These are phyloP conservation scores for Bremia lactucae DNA, from an alignment of 352 stramenopile species.

Conservation along the genomic window DNA sequence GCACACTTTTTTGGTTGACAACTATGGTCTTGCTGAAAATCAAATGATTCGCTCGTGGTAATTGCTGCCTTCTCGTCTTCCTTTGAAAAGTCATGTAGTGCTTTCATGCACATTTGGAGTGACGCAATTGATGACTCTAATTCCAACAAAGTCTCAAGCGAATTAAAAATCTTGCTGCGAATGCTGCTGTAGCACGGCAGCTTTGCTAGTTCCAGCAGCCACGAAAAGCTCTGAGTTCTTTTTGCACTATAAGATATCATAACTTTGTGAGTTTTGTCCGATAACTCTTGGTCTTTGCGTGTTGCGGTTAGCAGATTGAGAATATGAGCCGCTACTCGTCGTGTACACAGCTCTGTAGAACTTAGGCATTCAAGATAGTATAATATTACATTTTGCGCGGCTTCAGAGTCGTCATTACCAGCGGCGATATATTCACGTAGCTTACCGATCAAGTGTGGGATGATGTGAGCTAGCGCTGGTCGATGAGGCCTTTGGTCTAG, in stretches of 20 bases:
- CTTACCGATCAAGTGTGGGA: conserved; percentile 44
- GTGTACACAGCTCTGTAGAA: conserved; percentile 33
- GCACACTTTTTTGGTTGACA: conserved; percentile 20
- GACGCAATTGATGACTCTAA: conserved; percentile 60
- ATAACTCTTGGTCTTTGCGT: conserved; percentile 20
- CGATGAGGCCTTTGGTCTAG: conserved; percentile 15
- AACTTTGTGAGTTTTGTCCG: conserved; percentile 12
- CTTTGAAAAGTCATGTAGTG: conserved; percentile 56
- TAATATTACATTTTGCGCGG: conserved; percentile 40
- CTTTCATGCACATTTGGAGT: conserved; percentile 53
- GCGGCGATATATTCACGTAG: conserved; percentile 43
- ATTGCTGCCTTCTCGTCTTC: conserved; percentile 8
- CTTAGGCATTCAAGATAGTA: conserved; percentile 70
- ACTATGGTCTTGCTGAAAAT: conserved; percentile 10
- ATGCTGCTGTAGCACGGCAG: conserved; percentile 54
- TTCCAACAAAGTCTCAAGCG: conserved; percentile 61
- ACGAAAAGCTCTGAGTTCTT: conserved; percentile 49
- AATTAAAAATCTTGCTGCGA: conserved; percentile 45
- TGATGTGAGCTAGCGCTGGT: conserved; percentile 31
- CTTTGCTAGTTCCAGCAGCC: conserved; percentile 49
- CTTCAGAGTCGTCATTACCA: conserved; percentile 19
- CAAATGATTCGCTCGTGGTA: conserved; percentile 1
- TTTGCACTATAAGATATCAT: conserved; percentile 10
- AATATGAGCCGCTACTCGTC: conserved; percentile 53
- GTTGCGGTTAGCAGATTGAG: conserved; percentile 41